phyloP scores from a whole-genome alignment of 495 filamentous ascomycete genomes.

The Tetracladium setigerum region DNA sequence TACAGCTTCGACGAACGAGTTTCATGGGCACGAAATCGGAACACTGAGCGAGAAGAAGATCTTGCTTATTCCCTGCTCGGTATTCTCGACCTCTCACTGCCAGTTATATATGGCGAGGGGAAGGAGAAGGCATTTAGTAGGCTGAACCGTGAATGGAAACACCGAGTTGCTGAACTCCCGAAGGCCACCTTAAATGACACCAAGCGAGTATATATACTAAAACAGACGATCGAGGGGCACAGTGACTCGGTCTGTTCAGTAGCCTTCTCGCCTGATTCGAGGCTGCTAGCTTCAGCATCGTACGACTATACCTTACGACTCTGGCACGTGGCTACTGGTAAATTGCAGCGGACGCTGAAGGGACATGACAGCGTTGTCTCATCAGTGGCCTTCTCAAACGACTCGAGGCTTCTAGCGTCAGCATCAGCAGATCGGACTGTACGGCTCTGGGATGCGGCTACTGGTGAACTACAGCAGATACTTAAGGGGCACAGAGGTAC shows the following conservation, averaged over 20 bases:
- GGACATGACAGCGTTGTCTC: not conserved
- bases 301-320: conserved; percentile 11
- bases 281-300: not conserved
- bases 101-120: conserved; percentile 28
- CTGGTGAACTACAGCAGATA: conserved; percentile 17
- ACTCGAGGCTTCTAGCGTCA: conserved; percentile 9
- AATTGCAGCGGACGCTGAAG: conserved; percentile 10
- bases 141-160: conserved; percentile 13
- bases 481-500: not conserved
- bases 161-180: conserved; percentile 4
- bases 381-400: conserved; percentile 3
- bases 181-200: not conserved
- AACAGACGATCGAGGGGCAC: not conserved
- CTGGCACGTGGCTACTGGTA: conserved; percentile 20
- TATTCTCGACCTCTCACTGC: not conserved
- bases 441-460: too few relatives aligned
- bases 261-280: too few relatives aligned
- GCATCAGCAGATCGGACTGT: conserved; percentile 2
- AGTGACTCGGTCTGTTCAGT: not conserved
- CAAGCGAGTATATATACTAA: conserved; percentile 1
- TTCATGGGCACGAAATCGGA: conserved; percentile 26
- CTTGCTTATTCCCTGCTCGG: conserved; percentile 21
- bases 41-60: conserved; percentile 21
- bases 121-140: conserved; percentile 24
- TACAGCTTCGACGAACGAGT: conserved; percentile 20